Percentiles rank a stretch among this genome's conserved stretches.
Evolutionary conservation across 345 rosid species (phyloP).

Genomic region (Rhodamnia argentea): DNA sequence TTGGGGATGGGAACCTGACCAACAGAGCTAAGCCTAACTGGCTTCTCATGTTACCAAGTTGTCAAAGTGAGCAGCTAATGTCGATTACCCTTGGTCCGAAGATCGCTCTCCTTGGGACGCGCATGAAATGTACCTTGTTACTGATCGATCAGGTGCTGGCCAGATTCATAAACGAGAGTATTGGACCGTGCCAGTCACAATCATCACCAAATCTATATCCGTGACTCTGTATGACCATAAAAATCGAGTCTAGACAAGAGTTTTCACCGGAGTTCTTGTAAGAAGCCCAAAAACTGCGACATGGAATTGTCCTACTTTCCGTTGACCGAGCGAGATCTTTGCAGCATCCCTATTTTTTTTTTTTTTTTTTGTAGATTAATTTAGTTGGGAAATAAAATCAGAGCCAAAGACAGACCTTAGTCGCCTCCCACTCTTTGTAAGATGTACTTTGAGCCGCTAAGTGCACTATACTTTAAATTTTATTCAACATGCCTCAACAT

Average conservation of each 20-base stretch:
- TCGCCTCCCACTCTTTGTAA: constrained; percentile 3
- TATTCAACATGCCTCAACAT: neutral
- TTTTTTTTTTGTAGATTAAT: neutral
- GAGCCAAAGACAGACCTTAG: neutral
- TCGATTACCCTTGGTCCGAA: neutral
- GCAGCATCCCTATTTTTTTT: neutral
- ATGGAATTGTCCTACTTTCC: neutral
- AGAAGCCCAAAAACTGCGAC: neutral
- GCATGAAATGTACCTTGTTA: neutral
- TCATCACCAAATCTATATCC: neutral
- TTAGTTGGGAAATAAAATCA: neutral
- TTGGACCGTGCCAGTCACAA: neutral
- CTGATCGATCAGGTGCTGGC: neutral
- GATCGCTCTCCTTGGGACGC: neutral
- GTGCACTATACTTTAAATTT: neutral
- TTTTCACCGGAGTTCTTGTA: neutral
- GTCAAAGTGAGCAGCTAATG: neutral
- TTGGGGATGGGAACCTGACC: neutral
- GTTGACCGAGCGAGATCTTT: neutral
- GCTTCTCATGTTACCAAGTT: neutral
- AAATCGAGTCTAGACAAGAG: neutral
- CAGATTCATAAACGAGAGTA: neutral
- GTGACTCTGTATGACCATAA: neutral
- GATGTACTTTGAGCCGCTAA: neutral
- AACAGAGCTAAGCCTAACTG: neutral